Evolutionary conservation across 768 basidiomycete species (phyloP).

Genomic region (Mycena galopus): DNA sequence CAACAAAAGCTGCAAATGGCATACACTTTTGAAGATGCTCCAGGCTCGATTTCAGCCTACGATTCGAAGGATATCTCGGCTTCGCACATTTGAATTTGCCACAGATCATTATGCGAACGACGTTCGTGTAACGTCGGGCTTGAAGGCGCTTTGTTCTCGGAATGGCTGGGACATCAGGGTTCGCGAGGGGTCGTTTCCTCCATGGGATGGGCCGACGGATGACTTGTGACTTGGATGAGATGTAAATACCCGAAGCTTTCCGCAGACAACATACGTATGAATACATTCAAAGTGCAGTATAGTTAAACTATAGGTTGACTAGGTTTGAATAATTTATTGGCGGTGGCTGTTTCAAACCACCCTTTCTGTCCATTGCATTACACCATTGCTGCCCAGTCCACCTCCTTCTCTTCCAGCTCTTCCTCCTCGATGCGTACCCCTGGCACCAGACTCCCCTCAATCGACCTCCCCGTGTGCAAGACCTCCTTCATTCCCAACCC

Average conservation of each 20-base stretch:
- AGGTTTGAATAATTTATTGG: too few relatives aligned
- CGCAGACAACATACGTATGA: too few relatives aligned
- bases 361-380: background rate
- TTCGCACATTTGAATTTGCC: background rate
- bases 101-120: background rate
- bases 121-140: background rate
- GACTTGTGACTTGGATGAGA: too few relatives aligned
- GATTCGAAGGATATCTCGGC: background rate
- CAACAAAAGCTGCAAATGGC: slow-evolving; percentile 5
- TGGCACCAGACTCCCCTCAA: slow-evolving; percentile 31
- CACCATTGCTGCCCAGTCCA: slow-evolving; percentile 14
- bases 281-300: too few relatives aligned
- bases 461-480: slow-evolving; percentile 30
- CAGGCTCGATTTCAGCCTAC: slow-evolving; percentile 14
- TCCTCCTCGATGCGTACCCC: background rate
- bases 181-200: background rate
- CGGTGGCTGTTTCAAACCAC: too few relatives aligned
- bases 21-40: slow-evolving; percentile 6
- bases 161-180: slow-evolving; percentile 14
- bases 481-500: slow-evolving; percentile 66
- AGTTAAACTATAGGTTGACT: too few relatives aligned
- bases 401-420: slow-evolving; percentile 1
- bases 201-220: background rate
- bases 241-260: too few relatives aligned
- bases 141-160: background rate